Conservation (phyloP, 2,329 filamentous ascomycete species). For the Diaporthe capsici region DNA sequence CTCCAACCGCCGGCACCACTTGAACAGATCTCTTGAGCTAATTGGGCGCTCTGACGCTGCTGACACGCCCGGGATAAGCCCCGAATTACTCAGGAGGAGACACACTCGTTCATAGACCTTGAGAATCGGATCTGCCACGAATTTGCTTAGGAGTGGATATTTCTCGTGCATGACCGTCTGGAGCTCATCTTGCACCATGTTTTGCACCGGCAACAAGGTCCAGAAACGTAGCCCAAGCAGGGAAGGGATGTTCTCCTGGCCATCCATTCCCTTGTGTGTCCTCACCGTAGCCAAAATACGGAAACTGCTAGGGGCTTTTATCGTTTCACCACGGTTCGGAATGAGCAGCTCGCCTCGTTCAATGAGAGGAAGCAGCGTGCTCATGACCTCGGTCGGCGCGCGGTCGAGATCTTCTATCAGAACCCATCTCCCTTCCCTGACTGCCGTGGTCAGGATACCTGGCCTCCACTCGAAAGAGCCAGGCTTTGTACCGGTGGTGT, state of each 20-base stretch:
- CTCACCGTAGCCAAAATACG: slow-evolving; percentile 93
- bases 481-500: slow-evolving; percentile 88
- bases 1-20: slow-evolving; percentile 87
- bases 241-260: slow-evolving; percentile 75
- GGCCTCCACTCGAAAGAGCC: slow-evolving; percentile 94
- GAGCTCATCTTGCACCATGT: slow-evolving; percentile 79
- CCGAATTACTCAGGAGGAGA: slow-evolving; percentile 54
- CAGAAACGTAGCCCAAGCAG: slow-evolving; percentile 91
- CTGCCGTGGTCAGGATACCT: slow-evolving; percentile 93
- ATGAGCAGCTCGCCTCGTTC: slow-evolving; percentile 93
- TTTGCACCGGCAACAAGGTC: slow-evolving; percentile 79
- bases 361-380: slow-evolving; percentile 91
- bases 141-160: slow-evolving; percentile 78
- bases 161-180: slow-evolving; percentile 78
- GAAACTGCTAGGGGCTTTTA: slow-evolving; percentile 87
- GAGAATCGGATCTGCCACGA: slow-evolving; percentile 68
- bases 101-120: slow-evolving; percentile 70
- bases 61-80: slow-evolving; percentile 46
- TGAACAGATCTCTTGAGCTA: slow-evolving; percentile 81
- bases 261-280: slow-evolving; percentile 78
- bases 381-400: slow-evolving; percentile 94
- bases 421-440: slow-evolving; percentile 95
- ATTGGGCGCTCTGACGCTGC: slow-evolving; percentile 59
- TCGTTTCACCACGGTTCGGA: slow-evolving; percentile 87
- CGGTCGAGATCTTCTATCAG: slow-evolving; percentile 97